A percentile compares a stretch with the other conserved stretches of the same genome.
Conservation (phyloP, 78 protist genomes). For the Protostelium mycophagum region DNA sequence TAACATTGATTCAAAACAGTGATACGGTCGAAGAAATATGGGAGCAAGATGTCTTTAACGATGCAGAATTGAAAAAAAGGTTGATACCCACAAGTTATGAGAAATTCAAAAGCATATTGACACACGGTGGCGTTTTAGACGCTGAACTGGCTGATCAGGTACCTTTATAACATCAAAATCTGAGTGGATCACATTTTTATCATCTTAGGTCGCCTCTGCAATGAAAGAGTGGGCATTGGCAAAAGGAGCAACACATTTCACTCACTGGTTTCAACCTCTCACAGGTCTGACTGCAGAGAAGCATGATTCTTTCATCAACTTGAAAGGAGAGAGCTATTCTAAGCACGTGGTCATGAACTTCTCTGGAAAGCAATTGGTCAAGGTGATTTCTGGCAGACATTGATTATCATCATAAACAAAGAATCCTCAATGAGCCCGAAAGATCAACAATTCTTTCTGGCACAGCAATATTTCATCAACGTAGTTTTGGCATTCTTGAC, state of each 20-base stretch:
- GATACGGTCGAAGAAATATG: no score
- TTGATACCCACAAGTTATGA: not conserved
- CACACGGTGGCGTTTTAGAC: not conserved
- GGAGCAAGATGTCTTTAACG: not conserved
- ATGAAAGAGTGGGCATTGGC: slow-evolving; percentile 84
- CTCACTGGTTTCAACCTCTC: slow-evolving; percentile 91
- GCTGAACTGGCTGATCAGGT: not conserved
- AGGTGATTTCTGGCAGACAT: no score
- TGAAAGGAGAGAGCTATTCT: slow-evolving; percentile 32
- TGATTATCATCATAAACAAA: no score
- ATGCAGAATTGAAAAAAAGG: not conserved
- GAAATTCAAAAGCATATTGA: not conserved
- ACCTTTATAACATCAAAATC: not conserved
- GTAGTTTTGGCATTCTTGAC: no score
- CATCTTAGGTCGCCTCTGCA: slow-evolving; percentile 44
- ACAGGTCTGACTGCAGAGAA: slow-evolving; percentile 69
- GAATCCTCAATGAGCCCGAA: no score
- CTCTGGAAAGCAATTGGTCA: slow-evolving; percentile 66
- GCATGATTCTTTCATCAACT: slow-evolving; percentile 64
- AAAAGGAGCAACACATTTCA: slow-evolving; percentile 73
- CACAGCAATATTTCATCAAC: no score
- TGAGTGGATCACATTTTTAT: no score
- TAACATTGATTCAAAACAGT: no score
- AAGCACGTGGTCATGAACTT: slow-evolving; percentile 33
- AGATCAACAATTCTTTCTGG: no score